Base-by-base conservation (phyloP, 768 basidiomycete species). In the Tephrocybe rancida region DNA sequence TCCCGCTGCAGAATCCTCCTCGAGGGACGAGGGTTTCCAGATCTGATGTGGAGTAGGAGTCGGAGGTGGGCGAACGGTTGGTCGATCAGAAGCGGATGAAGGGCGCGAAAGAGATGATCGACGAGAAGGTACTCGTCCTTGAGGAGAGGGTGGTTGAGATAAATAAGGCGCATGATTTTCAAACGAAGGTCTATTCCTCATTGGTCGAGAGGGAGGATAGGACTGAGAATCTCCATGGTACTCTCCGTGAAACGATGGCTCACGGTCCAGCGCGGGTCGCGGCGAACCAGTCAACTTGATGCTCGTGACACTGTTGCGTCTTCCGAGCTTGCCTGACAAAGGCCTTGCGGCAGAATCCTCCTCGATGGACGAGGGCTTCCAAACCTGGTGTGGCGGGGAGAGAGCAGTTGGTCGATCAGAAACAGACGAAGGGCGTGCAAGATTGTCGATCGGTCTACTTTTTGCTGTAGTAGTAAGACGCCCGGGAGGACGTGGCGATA, bases 1-100 rank as follows among this genome's bases (percentile, higher is more conserved):
- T 50, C 74, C 76, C 2, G 74, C 73, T 35, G 70, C 62, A 0
- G 66, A 65, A 34, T 79, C 80, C 47, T 82, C 76, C 52, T 77
- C 74, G 1, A 75, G 72, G 0, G 77, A 71, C 18, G 74, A 63
- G 2, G 82, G 80, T 32, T 72, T 78, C 82, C 82, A 83, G 26
- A 82, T 64, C 52, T 81, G 78, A 13, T 75, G 79, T 50, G 80
- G 77, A 11, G 74, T 77, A 1, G 21, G 5, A 27, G 66, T 65
- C 10, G 73, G 62, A 54, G 74, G 62, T 53, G 70, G 60, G 45
- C 65, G 64, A 11, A 70, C 61, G 60, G 67, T 55, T 52, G 71
- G 63, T 38, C 71, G 67, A 25, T 74, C 72, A 6, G 67, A 54
- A n/a, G 54, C 46, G 13, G 69, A 55, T n/a, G 58, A 56, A 5